Evolutionary conservation across 2,329 filamentous ascomycete genomes (phyloP).

Genomic region (Sclerotinia borealis): DNA sequence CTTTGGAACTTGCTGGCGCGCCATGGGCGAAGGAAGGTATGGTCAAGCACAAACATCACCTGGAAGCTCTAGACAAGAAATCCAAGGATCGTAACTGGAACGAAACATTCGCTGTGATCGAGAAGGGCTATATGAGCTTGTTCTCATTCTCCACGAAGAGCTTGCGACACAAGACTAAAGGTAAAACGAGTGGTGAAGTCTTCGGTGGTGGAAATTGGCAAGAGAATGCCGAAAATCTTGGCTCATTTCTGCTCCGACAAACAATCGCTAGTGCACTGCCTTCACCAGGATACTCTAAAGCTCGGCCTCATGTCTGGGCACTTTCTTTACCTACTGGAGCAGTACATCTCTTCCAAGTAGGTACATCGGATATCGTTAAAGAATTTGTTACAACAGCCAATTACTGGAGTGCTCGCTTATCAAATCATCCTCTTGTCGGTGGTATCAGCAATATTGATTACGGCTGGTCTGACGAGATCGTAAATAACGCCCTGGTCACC

Average conservation of each 20-base stretch:
- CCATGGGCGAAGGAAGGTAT: conserved; percentile 98
- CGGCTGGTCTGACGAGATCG: conserved; percentile 84
- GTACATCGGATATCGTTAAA: conserved; percentile 86
- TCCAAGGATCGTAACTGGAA: conserved; percentile 92
- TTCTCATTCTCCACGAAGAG: conserved; percentile 90
- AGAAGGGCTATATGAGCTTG: conserved; percentile 87
- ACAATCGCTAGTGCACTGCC: conserved; percentile 88
- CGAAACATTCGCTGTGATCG: conserved; percentile 92
- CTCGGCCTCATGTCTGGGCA: conserved; percentile 88
- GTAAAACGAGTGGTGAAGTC: conserved; percentile 49
- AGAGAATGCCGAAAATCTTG: conserved; percentile 86
- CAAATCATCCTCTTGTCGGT: conserved; percentile 86
- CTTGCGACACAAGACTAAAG: conserved; percentile 58
- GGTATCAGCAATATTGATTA: conserved; percentile 97
- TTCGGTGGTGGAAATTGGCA: conserved; percentile 98
- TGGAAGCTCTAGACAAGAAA: conserved; percentile 84
- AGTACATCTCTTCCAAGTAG: conserved; percentile 96
- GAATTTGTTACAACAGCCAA: conserved; percentile 94
- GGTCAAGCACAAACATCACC: conserved; percentile 91
- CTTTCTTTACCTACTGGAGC: conserved; percentile 86
- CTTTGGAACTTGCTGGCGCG: conserved; percentile 83
- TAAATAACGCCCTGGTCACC: conserved; percentile 45
- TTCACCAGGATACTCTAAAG: conserved; percentile 85
- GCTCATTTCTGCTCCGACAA: conserved; percentile 81
- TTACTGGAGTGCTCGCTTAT: conserved; percentile 93